Percentiles rank a stretch among this genome's conserved stretches.
These are phyloP conservation scores for Mortierella claussenii DNA, from an alignment of 192 early-diverging fungal genomes.

Conservation along the genomic window DNA sequence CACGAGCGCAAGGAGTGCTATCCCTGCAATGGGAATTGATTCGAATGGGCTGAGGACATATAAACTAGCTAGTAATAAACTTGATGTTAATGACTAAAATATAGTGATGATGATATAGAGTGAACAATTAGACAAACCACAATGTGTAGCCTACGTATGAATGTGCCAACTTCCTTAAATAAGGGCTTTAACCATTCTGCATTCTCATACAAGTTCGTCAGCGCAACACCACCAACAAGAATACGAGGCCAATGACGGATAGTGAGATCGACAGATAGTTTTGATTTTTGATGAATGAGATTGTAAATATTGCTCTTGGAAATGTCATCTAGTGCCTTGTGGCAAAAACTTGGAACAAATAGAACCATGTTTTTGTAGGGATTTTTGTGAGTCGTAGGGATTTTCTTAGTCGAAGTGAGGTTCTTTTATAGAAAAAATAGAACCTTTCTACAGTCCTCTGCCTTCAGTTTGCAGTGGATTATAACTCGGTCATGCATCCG, in stretches of 20 bases:
- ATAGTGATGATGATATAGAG: slow-evolving; percentile 9
- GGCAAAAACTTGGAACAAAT: slow-evolving; percentile 3
- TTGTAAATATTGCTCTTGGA: slow-evolving; percentile 4
- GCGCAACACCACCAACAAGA: slow-evolving; percentile 12
- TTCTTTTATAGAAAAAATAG: background rate
- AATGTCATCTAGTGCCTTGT: slow-evolving; percentile 3
- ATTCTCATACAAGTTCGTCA: slow-evolving; percentile 5
- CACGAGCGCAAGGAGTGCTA: slow-evolving; percentile 11
- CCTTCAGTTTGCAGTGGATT: too few species aligned
- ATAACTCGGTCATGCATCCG: too few species aligned
- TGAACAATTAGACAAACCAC: slow-evolving; percentile 2
- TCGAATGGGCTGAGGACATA: slow-evolving; percentile 5
- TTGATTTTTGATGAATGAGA: background rate
- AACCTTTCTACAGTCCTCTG: background rate
- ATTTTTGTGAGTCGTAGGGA: background rate
- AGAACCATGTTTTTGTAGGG: background rate
- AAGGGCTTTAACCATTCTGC: background rate
- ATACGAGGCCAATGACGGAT: slow-evolving; percentile 7
- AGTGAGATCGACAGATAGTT: slow-evolving; percentile 1
- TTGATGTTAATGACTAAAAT: slow-evolving; percentile 17
- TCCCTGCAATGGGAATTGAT: slow-evolving; percentile 9
- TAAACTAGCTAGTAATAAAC: slow-evolving; percentile 15
- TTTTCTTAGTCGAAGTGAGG: background rate
- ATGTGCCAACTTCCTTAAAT: background rate
- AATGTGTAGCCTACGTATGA: slow-evolving; percentile 7